Evolutionary conservation across 345 rosid genomes (phyloP).

Genomic region (Populus tremula): DNA sequence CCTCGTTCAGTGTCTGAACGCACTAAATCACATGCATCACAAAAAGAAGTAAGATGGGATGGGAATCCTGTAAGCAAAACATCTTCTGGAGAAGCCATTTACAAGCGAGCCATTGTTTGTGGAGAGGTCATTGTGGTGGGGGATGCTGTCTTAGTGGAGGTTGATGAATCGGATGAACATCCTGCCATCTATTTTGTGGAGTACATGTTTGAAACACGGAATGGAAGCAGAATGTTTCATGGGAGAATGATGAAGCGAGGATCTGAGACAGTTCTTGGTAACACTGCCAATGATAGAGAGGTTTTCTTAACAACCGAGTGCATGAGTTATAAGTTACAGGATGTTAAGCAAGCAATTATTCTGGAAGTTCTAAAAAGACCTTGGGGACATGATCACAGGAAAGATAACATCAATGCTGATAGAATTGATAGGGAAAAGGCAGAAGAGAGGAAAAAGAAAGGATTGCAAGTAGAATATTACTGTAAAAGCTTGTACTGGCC

Average conservation of each 20-base stretch:
- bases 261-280: slow-evolving; percentile 28
- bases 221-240: slow-evolving; percentile 29
- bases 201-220: slow-evolving; percentile 27
- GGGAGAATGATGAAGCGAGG: slow-evolving; percentile 29
- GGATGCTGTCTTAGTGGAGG: slow-evolving; percentile 17
- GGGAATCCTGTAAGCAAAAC: slow-evolving; percentile 19
- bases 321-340: slow-evolving; percentile 18
- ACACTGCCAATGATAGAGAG: slow-evolving; percentile 33
- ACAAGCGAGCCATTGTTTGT: slow-evolving; percentile 18
- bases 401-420: slow-evolving; percentile 9
- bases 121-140: slow-evolving; percentile 25
- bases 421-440: slow-evolving; percentile 29
- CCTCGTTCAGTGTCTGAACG: slow-evolving; percentile 6
- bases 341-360: slow-evolving; percentile 17
- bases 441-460: slow-evolving; percentile 30
- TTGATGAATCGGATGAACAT: slow-evolving; percentile 12
- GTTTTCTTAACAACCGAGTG: slow-evolving; percentile 29
- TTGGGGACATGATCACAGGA: slow-evolving; percentile 27
- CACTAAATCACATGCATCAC: slow-evolving; percentile 4
- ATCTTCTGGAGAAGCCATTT: slow-evolving; percentile 17
- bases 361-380: slow-evolving; percentile 19
- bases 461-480: slow-evolving; percentile 28
- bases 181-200: slow-evolving; percentile 26
- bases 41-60: slow-evolving; percentile 24
- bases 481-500: slow-evolving; percentile 35